phyloP scores from a whole-genome alignment of 352 stramenopile species.

The Phytophthora ramorum region DNA sequence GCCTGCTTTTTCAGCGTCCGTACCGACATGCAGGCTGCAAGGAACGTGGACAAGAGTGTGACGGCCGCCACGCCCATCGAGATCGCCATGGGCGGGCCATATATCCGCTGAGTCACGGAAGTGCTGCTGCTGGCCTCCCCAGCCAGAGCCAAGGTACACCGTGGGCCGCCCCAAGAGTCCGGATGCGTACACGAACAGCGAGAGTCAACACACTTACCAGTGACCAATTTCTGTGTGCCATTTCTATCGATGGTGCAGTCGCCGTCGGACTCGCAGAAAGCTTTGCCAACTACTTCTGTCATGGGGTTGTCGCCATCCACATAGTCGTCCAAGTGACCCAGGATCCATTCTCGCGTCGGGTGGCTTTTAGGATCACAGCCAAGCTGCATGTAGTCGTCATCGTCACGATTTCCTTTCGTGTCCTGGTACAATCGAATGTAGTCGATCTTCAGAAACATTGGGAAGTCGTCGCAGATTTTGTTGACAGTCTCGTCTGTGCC shows the following conservation, averaged over 20 bases:
- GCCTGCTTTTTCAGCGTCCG: slow-evolving; percentile 25
- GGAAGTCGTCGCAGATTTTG: slow-evolving; percentile 54
- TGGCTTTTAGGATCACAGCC: slow-evolving; percentile 44
- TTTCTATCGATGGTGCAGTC: slow-evolving; percentile 45
- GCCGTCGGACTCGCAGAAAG: slow-evolving; percentile 31
- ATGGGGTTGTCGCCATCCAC: slow-evolving; percentile 32
- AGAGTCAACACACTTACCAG: slow-evolving; percentile 36
- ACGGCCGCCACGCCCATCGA: slow-evolving; percentile 29
- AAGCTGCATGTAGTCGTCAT: slow-evolving; percentile 29
- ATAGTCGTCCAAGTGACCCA: slow-evolving; percentile 41
- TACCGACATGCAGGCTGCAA: slow-evolving; percentile 32
- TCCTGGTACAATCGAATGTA: slow-evolving; percentile 88
- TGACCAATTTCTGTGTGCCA: slow-evolving; percentile 28
- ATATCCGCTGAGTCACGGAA: slow-evolving; percentile 18
- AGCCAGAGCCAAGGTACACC: slow-evolving; percentile 34
- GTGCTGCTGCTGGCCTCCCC: slow-evolving; percentile 8
- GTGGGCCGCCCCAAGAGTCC: slow-evolving; percentile 42
- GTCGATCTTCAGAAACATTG: slow-evolving; percentile 80
- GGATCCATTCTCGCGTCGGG: slow-evolving; percentile 45
- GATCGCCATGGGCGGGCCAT: slow-evolving; percentile 37
- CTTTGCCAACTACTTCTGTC: slow-evolving; percentile 31
- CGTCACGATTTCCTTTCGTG: slow-evolving; percentile 20
- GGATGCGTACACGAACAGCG: slow-evolving; percentile 42
- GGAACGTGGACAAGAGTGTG: slow-evolving; percentile 35
- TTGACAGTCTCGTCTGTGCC: slow-evolving; percentile 32